These are phyloP conservation scores for Penicillium ochrochloron DNA, from an alignment of 495 filamentous ascomycete genomes.

Conservation along the genomic window DNA sequence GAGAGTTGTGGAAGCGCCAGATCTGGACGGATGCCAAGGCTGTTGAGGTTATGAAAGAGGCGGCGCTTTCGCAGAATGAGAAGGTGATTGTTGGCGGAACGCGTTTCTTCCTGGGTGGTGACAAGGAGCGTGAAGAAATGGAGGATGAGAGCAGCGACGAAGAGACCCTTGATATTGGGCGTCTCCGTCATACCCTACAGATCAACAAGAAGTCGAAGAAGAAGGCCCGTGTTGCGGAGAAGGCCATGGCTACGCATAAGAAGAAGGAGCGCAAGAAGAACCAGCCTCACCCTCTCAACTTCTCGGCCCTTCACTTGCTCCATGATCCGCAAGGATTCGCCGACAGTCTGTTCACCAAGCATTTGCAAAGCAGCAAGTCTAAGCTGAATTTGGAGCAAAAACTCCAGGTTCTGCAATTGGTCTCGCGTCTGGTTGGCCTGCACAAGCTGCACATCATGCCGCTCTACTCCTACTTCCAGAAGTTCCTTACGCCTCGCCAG, in stretches of 20 bases:
- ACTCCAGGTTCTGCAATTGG: slow-evolving; percentile 82
- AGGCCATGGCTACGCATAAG: slow-evolving; percentile 71
- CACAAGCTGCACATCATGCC: slow-evolving; percentile 87
- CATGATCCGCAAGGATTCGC: slow-evolving; percentile 96
- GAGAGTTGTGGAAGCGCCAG: slow-evolving; percentile 86
- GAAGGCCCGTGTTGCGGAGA: slow-evolving; percentile 74
- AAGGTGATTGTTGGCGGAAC: slow-evolving; percentile 89
- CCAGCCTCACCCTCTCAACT: slow-evolving; percentile 85
- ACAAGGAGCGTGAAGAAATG: slow-evolving; percentile 89
- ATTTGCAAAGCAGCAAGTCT: slow-evolving; percentile 83
- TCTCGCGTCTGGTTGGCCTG: slow-evolving; percentile 87
- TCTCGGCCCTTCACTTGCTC: slow-evolving; percentile 95
- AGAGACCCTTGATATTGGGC: slow-evolving; percentile 76
- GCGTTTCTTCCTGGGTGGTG: slow-evolving; percentile 92
- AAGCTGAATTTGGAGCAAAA: slow-evolving; percentile 92
- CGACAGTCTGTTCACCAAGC: slow-evolving; percentile 86
- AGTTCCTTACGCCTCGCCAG: slow-evolving; percentile 86
- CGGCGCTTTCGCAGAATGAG: slow-evolving; percentile 77
- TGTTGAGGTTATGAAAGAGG: slow-evolving; percentile 94
- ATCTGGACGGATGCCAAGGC: slow-evolving; percentile 88
- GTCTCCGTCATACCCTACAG: slow-evolving; percentile 77
- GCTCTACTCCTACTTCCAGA: slow-evolving; percentile 86
- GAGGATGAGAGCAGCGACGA: slow-evolving; percentile 87
- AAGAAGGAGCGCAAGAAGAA: slow-evolving; percentile 87
- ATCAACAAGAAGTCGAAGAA: slow-evolving; percentile 98